phyloP scores from a whole-genome alignment of 1,284 basidiomycete genomes.

The Sporisorium exsertum region DNA sequence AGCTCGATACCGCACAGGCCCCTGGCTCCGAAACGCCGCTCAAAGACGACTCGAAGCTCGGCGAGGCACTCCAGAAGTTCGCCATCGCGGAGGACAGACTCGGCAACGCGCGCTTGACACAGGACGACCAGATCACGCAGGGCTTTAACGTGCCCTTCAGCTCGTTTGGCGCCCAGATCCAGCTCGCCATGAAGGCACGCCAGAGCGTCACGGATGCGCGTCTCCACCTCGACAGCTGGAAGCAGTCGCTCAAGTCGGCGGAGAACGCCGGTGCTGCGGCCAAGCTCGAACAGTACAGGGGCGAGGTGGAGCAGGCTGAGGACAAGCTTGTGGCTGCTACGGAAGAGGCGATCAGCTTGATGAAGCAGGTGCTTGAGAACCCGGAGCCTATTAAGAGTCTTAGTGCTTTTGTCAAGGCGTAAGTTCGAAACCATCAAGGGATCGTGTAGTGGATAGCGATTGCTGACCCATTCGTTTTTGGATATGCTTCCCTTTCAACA shows the following conservation, averaged over 20 bases:
- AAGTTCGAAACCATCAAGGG: not conserved
- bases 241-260: slow-evolving; percentile 61
- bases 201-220: slow-evolving; percentile 65
- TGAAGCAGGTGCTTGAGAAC: slow-evolving; percentile 98
- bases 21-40: slow-evolving; percentile 31
- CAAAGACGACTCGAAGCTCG: slow-evolving; percentile 68
- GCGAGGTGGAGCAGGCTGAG: slow-evolving; percentile 68
- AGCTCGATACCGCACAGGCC: slow-evolving; percentile 39
- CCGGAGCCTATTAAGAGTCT: slow-evolving; percentile 95
- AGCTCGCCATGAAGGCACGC: slow-evolving; percentile 65
- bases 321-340: slow-evolving; percentile 88
- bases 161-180: slow-evolving; percentile 66
- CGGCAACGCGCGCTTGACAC: slow-evolving; percentile 83
- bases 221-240: slow-evolving; percentile 66
- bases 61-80: slow-evolving; percentile 82
- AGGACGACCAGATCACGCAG: slow-evolving; percentile 81
- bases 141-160: slow-evolving; percentile 88
- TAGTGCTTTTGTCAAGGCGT: slow-evolving; percentile 88
- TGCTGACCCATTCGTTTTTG: not conserved
- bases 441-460: not conserved
- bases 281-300: slow-evolving; percentile 58
- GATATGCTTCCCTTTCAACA: not conserved
- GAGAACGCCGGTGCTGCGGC: slow-evolving; percentile 52
- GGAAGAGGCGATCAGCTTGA: slow-evolving; percentile 94
- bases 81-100: slow-evolving; percentile 88